Evolutionary conservation across 148 eudicot genomes (phyloP).

Genomic region (Vaccinium darrowii): DNA sequence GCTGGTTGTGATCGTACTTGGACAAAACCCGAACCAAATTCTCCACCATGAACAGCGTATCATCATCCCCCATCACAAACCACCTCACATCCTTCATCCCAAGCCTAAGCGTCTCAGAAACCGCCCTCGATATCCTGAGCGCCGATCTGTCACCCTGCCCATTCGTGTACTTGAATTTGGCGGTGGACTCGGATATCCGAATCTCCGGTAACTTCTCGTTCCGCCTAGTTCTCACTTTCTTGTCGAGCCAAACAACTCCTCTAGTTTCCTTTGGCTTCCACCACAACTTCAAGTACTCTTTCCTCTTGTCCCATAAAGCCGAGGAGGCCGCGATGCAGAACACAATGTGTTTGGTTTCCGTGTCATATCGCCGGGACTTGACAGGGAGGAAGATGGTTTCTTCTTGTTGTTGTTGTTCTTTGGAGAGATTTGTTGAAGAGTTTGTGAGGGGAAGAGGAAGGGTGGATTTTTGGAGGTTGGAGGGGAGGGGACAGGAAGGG

Average conservation of each 20-base stretch:
- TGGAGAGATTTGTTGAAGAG: not conserved
- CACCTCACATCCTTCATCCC: constrained; percentile 50
- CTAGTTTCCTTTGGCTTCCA: constrained; percentile 56
- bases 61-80: constrained; percentile 76
- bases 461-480: not conserved
- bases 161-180: constrained; percentile 45
- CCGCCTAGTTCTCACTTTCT: constrained; percentile 18
- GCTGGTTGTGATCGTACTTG: constrained; percentile 55
- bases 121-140: constrained; percentile 45
- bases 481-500: constrained; percentile 15
- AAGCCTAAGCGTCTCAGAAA: constrained; percentile 48
- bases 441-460: not conserved
- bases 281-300: constrained; percentile 64
- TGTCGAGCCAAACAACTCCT: constrained; percentile 63
- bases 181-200: constrained; percentile 37
- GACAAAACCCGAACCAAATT: constrained; percentile 49
- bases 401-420: not conserved
- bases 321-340: constrained; percentile 63
- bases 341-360: constrained; percentile 48
- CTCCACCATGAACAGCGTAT: constrained; percentile 49
- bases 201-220: constrained; percentile 45
- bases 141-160: constrained; percentile 41
- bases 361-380: constrained; percentile 14
- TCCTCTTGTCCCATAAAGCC: constrained; percentile 47
- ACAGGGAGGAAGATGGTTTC: not conserved